phyloP scores from a whole-genome alignment of 441 rosid genomes.

The Erysimum pusillum region DNA sequence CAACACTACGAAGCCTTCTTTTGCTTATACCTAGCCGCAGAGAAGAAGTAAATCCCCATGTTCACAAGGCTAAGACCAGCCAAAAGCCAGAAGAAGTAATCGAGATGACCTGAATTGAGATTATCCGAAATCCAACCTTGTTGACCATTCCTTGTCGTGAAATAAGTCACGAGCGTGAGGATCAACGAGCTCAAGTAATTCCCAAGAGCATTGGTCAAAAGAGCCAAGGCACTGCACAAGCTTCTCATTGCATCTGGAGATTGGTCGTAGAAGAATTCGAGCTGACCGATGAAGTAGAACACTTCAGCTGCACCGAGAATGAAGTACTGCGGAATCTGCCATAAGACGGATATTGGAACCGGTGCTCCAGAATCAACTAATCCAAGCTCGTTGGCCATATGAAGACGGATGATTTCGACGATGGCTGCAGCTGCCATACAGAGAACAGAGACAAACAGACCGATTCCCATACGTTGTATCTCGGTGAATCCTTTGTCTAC shows the following conservation, averaged over 20 bases:
- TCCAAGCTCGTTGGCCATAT: constrained; percentile 75
- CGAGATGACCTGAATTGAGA: constrained; percentile 81
- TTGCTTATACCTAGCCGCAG: constrained; percentile 71
- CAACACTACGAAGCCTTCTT: constrained; percentile 60
- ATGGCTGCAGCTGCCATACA: constrained; percentile 84
- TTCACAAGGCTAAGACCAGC: constrained; percentile 74
- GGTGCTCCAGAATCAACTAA: constrained; percentile 60
- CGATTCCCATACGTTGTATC: constrained; percentile 87
- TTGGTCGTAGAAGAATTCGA: constrained; percentile 87
- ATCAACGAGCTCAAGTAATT: constrained; percentile 84
- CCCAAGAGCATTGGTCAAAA: constrained; percentile 75
- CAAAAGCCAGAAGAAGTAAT: constrained; percentile 93
- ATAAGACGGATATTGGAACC: constrained; percentile 74
- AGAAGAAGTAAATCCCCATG: constrained; percentile 64
- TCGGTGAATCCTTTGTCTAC: constrained; percentile 84
- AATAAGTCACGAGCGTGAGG: constrained; percentile 72
- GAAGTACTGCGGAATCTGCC: constrained; percentile 88
- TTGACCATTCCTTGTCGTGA: constrained; percentile 64
- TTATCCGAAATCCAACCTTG: constrained; percentile 88
- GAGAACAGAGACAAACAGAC: constrained; percentile 72
- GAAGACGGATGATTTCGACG: constrained; percentile 72
- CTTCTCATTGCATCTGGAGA: constrained; percentile 95
- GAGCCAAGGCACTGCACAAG: constrained; percentile 77
- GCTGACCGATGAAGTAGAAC: constrained; percentile 74
- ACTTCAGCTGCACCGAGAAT: constrained; percentile 83